Base-by-base conservation (phyloP, 352 stramenopile genomes). In the Phytophthora citricola region DNA sequence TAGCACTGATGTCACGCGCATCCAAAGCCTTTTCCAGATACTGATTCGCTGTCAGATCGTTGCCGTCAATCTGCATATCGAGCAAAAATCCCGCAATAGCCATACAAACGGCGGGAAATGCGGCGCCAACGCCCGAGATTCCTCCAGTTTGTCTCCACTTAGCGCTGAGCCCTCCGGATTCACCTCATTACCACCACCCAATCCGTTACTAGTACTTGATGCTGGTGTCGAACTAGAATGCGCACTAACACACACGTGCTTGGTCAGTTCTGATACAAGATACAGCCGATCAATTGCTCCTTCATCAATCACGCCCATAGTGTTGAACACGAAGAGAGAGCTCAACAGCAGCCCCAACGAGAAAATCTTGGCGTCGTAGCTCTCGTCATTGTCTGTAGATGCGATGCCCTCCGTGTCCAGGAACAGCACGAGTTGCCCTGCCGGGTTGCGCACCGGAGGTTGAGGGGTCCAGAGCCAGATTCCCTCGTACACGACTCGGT, bases 361-460 rank as follows among this genome's bases (percentile, higher is more conserved):
- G 43, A 95, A 95, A 46, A 95, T 94, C 69, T 95, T 93, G 66
- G 88, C 86, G 65, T 95, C 88, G 65, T 94, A 96, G 59, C 78
- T 90, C 66, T 94, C 88, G 57, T 96, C 88, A 55, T 94, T 93
- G 45, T 94, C 88, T 0, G 87, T 93, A 29, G 86, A 88, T 0
- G 88, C 86, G 63, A 96, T 91, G 11, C 88, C 88, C 55, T 96
- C 86, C 0, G 88, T 96, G 66, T 96, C 88, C 75, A 96, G 83
- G 38, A 94, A 85, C 39, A 94, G 50, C 34, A 96, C 82, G 15
- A 85, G 73, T 53, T 93, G 75, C 9, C 87, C 85, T 7, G 70
- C 60, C 0, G 71, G 72, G 40, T 91, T 93, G 49, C 79, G 79
- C 8, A 92, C 60, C 2, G 77, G 58, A 44, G 85, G 81, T 43